Percentiles rank a stretch among this genome's conserved stretches.
Conservation (phyloP, 495 filamentous ascomycete species). For the Aeminium ludgeri region DNA sequence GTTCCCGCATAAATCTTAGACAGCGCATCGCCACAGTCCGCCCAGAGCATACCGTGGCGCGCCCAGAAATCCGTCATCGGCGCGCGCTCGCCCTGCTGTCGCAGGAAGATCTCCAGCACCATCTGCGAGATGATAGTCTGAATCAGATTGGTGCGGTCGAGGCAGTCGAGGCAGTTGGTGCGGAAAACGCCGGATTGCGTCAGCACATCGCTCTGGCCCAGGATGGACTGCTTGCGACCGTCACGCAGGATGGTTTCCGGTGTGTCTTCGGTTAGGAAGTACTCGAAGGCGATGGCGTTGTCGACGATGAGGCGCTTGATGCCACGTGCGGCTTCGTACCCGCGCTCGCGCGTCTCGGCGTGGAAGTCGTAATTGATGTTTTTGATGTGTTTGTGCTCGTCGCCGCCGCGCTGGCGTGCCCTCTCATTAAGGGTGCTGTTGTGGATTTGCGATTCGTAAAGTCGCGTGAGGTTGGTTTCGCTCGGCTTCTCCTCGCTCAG, state of each 20-base stretch:
- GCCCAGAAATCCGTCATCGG: constrained; percentile 70
- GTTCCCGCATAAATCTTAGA: constrained; percentile 95
- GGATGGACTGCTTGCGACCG: constrained; percentile 3
- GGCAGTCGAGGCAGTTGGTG: constrained; percentile 90
- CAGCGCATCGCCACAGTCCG: constrained; percentile 92
- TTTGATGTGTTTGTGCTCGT: constrained; percentile 27
- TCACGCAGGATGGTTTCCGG: constrained; percentile 25
- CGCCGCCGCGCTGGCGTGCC: constrained; percentile 9
- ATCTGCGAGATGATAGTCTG: constrained; percentile 89
- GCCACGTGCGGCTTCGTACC: constrained; percentile 71
- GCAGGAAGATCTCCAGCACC: constrained; percentile 66
- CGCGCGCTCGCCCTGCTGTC: constrained; percentile 41
- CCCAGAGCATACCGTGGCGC: constrained; percentile 83
- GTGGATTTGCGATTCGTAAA: constrained; percentile 60
- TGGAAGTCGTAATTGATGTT: constrained; percentile 68
- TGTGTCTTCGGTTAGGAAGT: constrained; percentile 64
- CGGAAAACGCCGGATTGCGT: constrained; percentile 91
- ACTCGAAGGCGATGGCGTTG: constrained; percentile 73
- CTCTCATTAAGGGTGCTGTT: constrained; percentile 48
- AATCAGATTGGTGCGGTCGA: constrained; percentile 90
- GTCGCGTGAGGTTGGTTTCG: constrained; percentile 61
- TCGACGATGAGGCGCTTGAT: constrained; percentile 57
- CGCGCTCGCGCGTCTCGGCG: constrained; percentile 75
- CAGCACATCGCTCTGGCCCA: constrained; percentile 47
- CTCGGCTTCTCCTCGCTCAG: constrained; percentile 72